phyloP scores from a whole-genome alignment of 2,329 filamentous ascomycete species.

The Sporothrix brasiliensis region DNA sequence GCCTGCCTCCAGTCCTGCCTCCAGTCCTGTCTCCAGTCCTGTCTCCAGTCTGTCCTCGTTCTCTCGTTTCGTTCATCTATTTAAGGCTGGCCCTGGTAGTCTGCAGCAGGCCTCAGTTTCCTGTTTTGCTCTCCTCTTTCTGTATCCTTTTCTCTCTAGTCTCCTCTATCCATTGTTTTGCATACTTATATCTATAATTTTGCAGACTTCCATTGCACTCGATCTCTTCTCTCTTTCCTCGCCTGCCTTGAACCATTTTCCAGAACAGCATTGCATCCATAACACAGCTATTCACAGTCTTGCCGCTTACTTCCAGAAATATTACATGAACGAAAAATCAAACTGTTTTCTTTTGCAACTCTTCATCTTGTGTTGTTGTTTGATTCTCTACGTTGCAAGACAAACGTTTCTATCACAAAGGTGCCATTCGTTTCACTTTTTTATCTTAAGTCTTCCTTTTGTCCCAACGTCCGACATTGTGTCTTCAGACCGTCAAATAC shows the following conservation, averaged over 20 bases:
- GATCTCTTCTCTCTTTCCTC: background rate
- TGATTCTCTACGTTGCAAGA: background rate
- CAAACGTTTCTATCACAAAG: background rate
- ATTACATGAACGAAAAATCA: background rate
- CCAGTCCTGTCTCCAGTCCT: background rate
- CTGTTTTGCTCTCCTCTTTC: background rate
- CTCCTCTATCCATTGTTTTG: slow-evolving; percentile 2
- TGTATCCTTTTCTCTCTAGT: background rate
- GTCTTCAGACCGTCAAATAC: too few relatives aligned
- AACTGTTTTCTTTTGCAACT: background rate
- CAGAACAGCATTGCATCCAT: background rate
- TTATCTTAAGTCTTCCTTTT: too few relatives aligned
- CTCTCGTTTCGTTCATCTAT: slow-evolving; percentile 3
- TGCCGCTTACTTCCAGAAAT: background rate
- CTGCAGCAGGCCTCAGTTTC: background rate
- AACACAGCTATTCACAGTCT: background rate
- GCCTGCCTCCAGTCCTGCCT: background rate
- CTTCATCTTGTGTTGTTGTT: background rate
- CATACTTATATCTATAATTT: background rate
- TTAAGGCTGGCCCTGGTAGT: slow-evolving; percentile 10
- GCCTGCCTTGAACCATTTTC: background rate
- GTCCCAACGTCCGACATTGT: too few relatives aligned
- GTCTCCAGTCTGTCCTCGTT: background rate
- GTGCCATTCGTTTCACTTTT: slow-evolving; percentile 5
- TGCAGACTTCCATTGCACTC: background rate